Percentiles rank a stretch among this genome's conserved stretches.
Conservation (phyloP, 805 yeast species). For the Candida wancherniae region DNA sequence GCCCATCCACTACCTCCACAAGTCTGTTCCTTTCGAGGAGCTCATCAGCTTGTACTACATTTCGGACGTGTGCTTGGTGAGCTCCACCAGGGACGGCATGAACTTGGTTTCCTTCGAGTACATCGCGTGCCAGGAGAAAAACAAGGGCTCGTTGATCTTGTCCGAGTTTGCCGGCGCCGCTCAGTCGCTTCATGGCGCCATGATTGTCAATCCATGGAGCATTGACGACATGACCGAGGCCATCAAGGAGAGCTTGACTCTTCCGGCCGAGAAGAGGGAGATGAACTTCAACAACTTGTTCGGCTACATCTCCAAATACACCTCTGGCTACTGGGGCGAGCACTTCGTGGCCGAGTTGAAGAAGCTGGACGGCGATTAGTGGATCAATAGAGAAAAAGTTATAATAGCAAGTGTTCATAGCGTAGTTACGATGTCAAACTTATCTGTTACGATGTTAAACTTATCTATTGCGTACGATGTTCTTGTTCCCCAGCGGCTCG, state of each 20-base stretch:
- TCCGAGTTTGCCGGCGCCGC: conserved; percentile 99
- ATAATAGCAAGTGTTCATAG: too few species aligned
- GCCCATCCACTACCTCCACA: conserved; percentile 96
- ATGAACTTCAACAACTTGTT: conserved; percentile 81
- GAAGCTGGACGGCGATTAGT: conserved; percentile 24
- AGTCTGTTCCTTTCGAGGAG: conserved; percentile 85
- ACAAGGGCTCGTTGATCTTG: conserved; percentile 79
- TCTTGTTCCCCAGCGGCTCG: too few species aligned
- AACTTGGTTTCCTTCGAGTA: conserved; percentile 94
- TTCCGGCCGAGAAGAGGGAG: conserved; percentile 74
- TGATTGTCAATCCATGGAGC: conserved; percentile 97
- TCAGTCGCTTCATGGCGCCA: conserved; percentile 89
- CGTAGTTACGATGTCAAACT: too few species aligned
- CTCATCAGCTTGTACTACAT: conserved; percentile 80
- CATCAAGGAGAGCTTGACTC: conserved; percentile 77
- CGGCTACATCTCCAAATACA: conserved; percentile 84
- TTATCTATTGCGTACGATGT: too few species aligned
- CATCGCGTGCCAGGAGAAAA: conserved; percentile 87
- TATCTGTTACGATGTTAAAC: too few species aligned
- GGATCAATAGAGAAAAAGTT: too few species aligned
- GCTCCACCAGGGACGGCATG: conserved; percentile 98
- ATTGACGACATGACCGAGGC: conserved; percentile 89
- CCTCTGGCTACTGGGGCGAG: conserved; percentile 97
- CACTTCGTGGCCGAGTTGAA: conserved; percentile 84
- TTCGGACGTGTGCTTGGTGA: conserved; percentile 87